Evolutionary conservation across 495 filamentous ascomycete species (phyloP).

Genomic region (Choiromyces venosus): DNA sequence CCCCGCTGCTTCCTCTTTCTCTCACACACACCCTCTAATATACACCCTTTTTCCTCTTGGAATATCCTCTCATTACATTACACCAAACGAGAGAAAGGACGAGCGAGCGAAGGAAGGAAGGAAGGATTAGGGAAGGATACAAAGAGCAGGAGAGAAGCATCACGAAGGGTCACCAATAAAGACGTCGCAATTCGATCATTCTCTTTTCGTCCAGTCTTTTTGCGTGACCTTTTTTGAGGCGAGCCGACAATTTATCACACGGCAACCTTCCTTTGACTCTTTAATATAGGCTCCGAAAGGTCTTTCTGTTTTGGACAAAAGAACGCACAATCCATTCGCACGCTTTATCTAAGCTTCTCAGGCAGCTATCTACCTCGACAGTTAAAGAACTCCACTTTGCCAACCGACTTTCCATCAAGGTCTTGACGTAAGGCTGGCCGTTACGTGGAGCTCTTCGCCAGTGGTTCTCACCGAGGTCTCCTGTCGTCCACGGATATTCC

Average conservation of each 20-base stretch:
- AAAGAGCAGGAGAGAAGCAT: not conserved
- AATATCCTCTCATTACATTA: not conserved
- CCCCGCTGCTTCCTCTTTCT: not conserved
- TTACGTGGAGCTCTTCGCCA: not conserved
- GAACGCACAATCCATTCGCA: not conserved
- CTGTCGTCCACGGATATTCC: not conserved
- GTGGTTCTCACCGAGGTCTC: not conserved
- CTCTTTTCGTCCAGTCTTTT: not conserved
- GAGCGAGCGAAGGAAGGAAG: not conserved
- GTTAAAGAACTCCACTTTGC: not conserved
- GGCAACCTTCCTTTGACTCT: constrained; percentile 1
- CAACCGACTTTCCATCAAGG: not conserved
- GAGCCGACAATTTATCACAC: not conserved
- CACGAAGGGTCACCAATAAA: not conserved
- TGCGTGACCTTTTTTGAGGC: not conserved
- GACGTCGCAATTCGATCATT: not conserved
- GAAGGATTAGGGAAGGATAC: not conserved
- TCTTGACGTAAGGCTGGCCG: not conserved
- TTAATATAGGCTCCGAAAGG: not conserved
- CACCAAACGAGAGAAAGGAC: not conserved
- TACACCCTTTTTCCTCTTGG: not conserved
- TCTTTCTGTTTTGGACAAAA: not conserved
- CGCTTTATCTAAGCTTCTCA: not conserved
- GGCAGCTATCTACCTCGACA: not conserved
- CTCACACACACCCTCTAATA: not conserved